Base-by-base conservation (phyloP, 805 yeast genomes). In the Lachancea dasiensis region DNA sequence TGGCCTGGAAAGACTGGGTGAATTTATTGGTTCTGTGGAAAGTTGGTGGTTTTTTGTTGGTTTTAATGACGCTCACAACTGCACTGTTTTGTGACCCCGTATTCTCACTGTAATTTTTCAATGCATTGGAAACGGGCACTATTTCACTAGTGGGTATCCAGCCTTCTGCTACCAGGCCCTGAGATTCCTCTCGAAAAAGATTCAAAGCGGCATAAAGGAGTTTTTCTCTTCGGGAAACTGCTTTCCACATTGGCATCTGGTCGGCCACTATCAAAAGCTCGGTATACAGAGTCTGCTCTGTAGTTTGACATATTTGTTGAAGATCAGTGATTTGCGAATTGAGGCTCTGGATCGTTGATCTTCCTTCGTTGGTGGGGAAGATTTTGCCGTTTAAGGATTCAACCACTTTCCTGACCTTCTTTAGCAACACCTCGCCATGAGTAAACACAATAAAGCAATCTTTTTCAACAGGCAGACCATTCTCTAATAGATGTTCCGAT, bases 21-120 rank as follows among this genome's bases (percentile, higher is more conserved):
- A 92, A 87, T 64, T 90, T 90, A 65, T 90, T 92, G n/a, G 94
- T 85, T 56, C 83, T 79, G 64, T 87, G 95, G 61, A 69, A 87
- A 1, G 99, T 92, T 34, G 99, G 99, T 2, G 98, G 98, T 5
- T 84, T 75, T 61, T 78, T 80, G 39, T 80, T 79, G 8, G 97
- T 89, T 38, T 77, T 71, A 38, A 92, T 73, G 21, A 73, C 64
- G 38, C 68, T 69, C 16, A 77, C 53, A 10, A 76, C 72, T 1
- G 79, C 79, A 20, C 83, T 75, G 40, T 78, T 73, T 41, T 58
- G 62, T 1, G 63, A 50, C 9, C 63, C 61, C 19, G 54, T 45
- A 5, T 48, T 41, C 35, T 59, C 63, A 19, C 54, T 51, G 39
- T 52, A 52, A 30, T 75, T 77, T 49, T 80, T 74, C 45, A 92